These are phyloP conservation scores for Schwanniomyces occidentalis DNA, from an alignment of 805 yeast species.

Conservation along the genomic window DNA sequence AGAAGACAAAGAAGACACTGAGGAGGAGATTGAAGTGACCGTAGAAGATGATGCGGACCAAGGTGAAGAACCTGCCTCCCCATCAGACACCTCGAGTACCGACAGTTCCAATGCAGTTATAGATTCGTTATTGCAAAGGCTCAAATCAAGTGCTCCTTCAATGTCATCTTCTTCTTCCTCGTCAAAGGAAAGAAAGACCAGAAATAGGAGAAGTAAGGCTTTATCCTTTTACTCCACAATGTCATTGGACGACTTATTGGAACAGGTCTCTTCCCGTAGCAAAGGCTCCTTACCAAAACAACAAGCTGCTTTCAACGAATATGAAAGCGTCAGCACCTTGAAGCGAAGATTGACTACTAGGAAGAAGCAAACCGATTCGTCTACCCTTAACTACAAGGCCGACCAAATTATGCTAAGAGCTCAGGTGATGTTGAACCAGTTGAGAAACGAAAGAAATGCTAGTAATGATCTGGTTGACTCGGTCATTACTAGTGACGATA, in stretches of 20 bases:
- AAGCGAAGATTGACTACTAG: conserved; percentile 40
- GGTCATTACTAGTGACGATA: too few species aligned
- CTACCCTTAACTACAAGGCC: conserved; percentile 8
- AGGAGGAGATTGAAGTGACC: conserved; percentile 13
- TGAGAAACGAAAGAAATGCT: conserved; percentile 22
- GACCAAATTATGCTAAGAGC: conserved; percentile 39
- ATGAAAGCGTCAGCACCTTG: conserved; percentile 40
- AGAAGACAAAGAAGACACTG: conserved; percentile 9
- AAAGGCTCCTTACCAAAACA: not conserved
- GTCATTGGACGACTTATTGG: conserved; percentile 22
- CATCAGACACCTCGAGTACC: not conserved
- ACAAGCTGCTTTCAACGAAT: conserved; percentile 18
- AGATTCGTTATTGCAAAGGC: conserved; percentile 30
- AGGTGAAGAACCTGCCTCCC: conserved; percentile 6
- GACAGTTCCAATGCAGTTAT: conserved; percentile 25
- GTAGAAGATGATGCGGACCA: conserved; percentile 13
- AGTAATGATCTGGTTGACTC: too few species aligned
- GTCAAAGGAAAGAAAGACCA: conserved; percentile 16
- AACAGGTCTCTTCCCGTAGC: conserved; percentile 3
- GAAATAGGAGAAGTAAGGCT: conserved; percentile 30
- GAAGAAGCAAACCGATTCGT: conserved; percentile 14
- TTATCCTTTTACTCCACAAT: conserved; percentile 33
- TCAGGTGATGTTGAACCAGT: conserved; percentile 39
- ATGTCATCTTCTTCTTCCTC: conserved; percentile 11
- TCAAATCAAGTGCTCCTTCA: conserved; percentile 29